Base-by-base conservation (phyloP, 192 early-diverging fungal species). In the Gryganskiella cystojenkinii region DNA sequence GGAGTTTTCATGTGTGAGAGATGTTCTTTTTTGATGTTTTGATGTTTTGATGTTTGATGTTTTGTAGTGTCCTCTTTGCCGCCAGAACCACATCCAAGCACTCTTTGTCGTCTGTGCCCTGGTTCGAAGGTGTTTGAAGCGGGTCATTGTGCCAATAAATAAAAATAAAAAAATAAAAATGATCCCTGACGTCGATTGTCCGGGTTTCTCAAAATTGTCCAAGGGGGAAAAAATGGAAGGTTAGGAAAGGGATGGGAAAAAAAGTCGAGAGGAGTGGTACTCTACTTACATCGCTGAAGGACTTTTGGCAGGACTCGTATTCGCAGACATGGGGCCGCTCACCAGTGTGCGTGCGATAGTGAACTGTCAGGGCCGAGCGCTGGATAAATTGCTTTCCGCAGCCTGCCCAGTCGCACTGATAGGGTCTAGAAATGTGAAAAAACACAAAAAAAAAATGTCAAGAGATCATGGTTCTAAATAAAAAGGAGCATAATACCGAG, bases 301-400 rank as follows among this genome's bases (percentile, higher is more conserved):
- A 85, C 81, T 92, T 92, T 70, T 84, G 87, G 68, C 92, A 94
- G 45, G 75, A 80, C 33, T 82, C 79, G 76, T 86, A 85, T 73
- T 88, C 83, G 74, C 90, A 92, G 46, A 79, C 73, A 76, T 91
- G 89, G 33, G 91, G 91, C 53, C 88, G 81, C 65, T 90, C 89
- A 28, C 91, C 91, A 44, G 91, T 89, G 64, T 92, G 91, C 19
- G 88, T 90, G 52, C 92, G 88, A 56, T 86, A 79, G 79, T 94
- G 92, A 24, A 94, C 90, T 8, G 90, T 91, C 49, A 94, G 80
- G 58, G 91, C 92, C 25, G 90, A 92, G 30, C 89, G 87, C 81
- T 94, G 92, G 64, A 92, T 92, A 61, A 93, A 93, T 58, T 89
- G 86, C 71, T 94, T 94, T 69, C 82, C 87, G 76, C 92, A 94